Evolutionary conservation across 2,329 filamentous ascomycete genomes (phyloP).

Genomic region (Penicillium sp.): DNA sequence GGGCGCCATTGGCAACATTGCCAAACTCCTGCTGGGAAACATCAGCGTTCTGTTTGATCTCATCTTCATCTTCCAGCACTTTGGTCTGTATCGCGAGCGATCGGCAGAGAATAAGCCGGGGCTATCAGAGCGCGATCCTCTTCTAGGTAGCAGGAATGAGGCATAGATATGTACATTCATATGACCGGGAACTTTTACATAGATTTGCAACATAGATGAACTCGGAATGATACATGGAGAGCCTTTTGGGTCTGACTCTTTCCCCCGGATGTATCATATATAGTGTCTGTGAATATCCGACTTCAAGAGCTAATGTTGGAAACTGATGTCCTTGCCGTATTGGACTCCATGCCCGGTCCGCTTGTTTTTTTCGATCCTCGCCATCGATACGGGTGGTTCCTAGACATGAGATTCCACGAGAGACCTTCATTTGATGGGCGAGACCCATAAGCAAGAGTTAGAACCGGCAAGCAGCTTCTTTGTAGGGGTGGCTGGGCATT

Average conservation of each 20-base stretch:
- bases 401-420: too few species aligned
- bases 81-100: background rate
- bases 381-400: too few species aligned
- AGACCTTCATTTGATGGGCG: too few species aligned
- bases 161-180: background rate
- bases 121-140: background rate
- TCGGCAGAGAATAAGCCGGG: background rate
- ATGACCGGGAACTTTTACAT: background rate
- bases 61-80: background rate
- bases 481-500: too few species aligned
- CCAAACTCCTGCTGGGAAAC: background rate
- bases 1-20: background rate
- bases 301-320: too few species aligned
- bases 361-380: too few species aligned
- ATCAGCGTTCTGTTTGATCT: background rate
- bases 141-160: background rate
- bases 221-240: background rate
- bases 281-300: background rate
- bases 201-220: background rate
- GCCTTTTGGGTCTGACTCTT: background rate
- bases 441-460: too few species aligned
- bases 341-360: too few species aligned
- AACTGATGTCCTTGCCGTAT: too few species aligned
- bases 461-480: too few species aligned
- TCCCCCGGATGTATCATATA: background rate